phyloP scores from a whole-genome alignment of 306 rosid species.

The Quercus suber region DNA sequence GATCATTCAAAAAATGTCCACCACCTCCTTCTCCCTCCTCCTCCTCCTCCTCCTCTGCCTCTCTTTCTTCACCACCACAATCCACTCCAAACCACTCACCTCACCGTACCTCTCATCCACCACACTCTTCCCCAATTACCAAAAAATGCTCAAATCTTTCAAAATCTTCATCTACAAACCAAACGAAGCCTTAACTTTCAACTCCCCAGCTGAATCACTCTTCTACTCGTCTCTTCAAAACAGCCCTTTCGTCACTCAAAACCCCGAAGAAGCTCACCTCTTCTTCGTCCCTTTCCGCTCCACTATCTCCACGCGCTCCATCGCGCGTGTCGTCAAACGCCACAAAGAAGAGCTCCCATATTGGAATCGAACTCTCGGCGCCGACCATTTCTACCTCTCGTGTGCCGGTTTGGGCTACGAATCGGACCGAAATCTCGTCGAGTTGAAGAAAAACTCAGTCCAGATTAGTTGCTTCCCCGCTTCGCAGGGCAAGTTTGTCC shows the following conservation, averaged over 20 bases:
- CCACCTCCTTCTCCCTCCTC: not conserved
- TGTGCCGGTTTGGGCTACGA: conserved; percentile 28
- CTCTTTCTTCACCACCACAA: conserved; percentile 2
- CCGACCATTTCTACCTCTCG: conserved; percentile 72
- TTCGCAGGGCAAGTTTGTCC: conserved; percentile 30
- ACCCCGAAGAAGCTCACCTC: conserved; percentile 54
- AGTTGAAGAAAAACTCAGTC: conserved; percentile 63
- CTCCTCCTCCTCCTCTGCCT: conserved; percentile 2
- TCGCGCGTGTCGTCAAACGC: conserved; percentile 38
- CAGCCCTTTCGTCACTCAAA: conserved; percentile 40
- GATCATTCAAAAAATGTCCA: conserved; percentile 9
- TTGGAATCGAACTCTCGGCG: conserved; percentile 87
- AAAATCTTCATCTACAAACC: conserved; percentile 55
- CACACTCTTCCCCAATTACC: conserved; percentile 40
- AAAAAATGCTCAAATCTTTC: conserved; percentile 49
- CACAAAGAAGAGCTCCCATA: conserved; percentile 40
- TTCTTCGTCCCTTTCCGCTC: conserved; percentile 63
- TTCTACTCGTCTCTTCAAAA: conserved; percentile 48
- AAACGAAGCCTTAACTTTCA: conserved; percentile 26
- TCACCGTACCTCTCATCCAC: conserved; percentile 53
- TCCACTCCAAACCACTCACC: conserved; percentile 19
- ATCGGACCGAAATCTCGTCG: conserved; percentile 56
- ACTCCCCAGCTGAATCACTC: conserved; percentile 31
- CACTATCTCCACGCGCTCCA: conserved; percentile 36
- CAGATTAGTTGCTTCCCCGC: conserved; percentile 68